Base-by-base conservation (phyloP, 441 rosid genomes). In the Kokia cookei region DNA sequence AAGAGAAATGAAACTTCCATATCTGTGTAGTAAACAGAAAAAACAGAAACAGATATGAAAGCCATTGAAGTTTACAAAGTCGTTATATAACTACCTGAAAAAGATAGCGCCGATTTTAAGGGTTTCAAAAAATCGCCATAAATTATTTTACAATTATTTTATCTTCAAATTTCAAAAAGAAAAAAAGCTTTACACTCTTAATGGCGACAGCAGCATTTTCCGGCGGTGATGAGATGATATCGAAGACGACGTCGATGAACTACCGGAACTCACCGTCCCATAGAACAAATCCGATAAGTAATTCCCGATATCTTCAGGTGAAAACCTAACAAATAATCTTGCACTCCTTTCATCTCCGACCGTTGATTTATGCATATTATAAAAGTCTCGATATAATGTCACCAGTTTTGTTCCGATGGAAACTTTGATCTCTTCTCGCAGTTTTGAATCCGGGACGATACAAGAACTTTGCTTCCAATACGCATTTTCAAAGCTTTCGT, bases 341-440 rank as follows among this genome's bases (percentile, higher is more conserved):
- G 9, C 48, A 19, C 65, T 69, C 32, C 79, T 78, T 50, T 74
- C 86, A 4, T 59, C 69, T 37, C 80, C 86, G 14, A 65, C 77
- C 1, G 75, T 62, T 7, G 66, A 42, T 78, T 65, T 75, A 42
- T 89, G 89, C 15, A 79, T 75, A 2, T 84, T 74, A 58, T 92
- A 91, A 72, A 90, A 91, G 62, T 80, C 82, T 13, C 91, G 82
- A 59, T 91, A 92, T 4, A 58, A 60, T 32, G 85, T 77, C 47
- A 74, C 75, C 15, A 94, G n/a, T 63, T 86, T 91, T 54, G 71
- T 66, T 60, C 17, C 82, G 3, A 89, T 78, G 0, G 91, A 87
- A 14, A 1, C 59, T 79, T 79, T 91, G 3, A 92, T 79, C 69
- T 88, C 91, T n/a, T 88, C 89, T 37, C 85, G 75, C 40, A 93